Conservation (phyloP, 1,284 basidiomycete genomes). For the Papiliotrema flavescens region DNA sequence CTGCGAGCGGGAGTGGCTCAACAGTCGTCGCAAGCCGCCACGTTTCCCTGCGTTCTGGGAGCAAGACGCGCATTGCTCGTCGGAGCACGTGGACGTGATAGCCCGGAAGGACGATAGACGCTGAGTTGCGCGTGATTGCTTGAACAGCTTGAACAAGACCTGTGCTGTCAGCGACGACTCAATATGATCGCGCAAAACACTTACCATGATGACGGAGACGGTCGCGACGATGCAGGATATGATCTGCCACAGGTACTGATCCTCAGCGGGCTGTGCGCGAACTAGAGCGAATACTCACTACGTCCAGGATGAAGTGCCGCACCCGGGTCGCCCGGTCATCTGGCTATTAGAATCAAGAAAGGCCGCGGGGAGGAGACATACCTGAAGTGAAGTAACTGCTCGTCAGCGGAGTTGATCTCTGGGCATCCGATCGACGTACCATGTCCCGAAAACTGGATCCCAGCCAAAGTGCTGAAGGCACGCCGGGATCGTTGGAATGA, state of each 20-base stretch:
- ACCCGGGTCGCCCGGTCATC: constrained; percentile 4
- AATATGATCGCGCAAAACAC: background rate
- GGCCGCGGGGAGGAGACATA: background rate
- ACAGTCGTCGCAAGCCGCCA: no score
- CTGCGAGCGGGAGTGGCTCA: background rate
- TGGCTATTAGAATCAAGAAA: no score
- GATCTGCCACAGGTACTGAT: constrained; percentile 24
- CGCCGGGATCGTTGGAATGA: constrained; percentile 1
- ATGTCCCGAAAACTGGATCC: constrained; percentile 3
- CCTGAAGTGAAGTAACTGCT: background rate
- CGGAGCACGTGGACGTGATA: background rate
- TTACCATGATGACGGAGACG: constrained; percentile 15
- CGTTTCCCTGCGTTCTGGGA: no score
- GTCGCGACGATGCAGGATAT: constrained; percentile 20
- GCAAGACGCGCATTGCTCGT: background rate
- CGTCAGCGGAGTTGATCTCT: background rate
- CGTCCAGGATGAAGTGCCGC: constrained; percentile 20
- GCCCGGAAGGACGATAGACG: background rate
- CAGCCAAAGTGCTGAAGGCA: constrained; percentile 2
- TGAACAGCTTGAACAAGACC: background rate
- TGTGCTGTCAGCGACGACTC: background rate
- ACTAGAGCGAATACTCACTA: constrained; percentile 5
- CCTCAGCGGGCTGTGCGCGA: background rate
- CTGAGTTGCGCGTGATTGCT: background rate
- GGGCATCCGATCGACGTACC: background rate